A percentile compares a stretch with the other conserved stretches of the same genome.
Conservation (phyloP, 2,329 filamentous ascomycete genomes). For the Pseudocercospora crystallina region DNA sequence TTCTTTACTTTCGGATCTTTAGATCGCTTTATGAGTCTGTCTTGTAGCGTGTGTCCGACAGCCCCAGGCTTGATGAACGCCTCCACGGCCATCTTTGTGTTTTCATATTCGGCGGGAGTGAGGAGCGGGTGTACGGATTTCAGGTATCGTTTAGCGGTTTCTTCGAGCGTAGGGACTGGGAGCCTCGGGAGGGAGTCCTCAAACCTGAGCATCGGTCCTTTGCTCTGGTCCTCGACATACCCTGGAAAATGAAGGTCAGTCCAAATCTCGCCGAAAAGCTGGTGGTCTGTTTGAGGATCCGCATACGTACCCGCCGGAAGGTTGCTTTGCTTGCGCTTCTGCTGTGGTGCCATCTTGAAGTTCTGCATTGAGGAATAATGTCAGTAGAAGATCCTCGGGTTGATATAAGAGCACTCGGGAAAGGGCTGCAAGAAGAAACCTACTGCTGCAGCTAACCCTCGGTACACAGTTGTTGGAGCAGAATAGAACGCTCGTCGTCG, state of each 20-base stretch:
- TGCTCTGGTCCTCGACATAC: conserved; percentile 76
- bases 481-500: conserved; percentile 23
- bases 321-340: conserved; percentile 44
- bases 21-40: conserved; percentile 76
- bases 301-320: conserved; percentile 46
- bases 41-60: conserved; percentile 78
- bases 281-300: not conserved
- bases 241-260: conserved; percentile 46
- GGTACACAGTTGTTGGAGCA: conserved; percentile 23
- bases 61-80: conserved; percentile 89
- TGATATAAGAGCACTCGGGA: too few species aligned
- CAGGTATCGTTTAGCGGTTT: conserved; percentile 77
- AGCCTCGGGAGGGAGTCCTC: conserved; percentile 80
- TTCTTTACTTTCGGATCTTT: conserved; percentile 82
- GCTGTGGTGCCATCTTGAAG: conserved; percentile 34
- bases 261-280: not conserved
- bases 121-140: conserved; percentile 77
- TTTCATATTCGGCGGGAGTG: conserved; percentile 65
- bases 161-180: conserved; percentile 77
- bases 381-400: too few species aligned
- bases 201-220: conserved; percentile 78
- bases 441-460: conserved; percentile 26
- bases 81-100: conserved; percentile 77
- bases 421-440: conserved; percentile 13
- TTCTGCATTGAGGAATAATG: conserved; percentile 6